Base-by-base conservation (phyloP, 352 stramenopile genomes). In the Pilasporangium apinafurcum region DNA sequence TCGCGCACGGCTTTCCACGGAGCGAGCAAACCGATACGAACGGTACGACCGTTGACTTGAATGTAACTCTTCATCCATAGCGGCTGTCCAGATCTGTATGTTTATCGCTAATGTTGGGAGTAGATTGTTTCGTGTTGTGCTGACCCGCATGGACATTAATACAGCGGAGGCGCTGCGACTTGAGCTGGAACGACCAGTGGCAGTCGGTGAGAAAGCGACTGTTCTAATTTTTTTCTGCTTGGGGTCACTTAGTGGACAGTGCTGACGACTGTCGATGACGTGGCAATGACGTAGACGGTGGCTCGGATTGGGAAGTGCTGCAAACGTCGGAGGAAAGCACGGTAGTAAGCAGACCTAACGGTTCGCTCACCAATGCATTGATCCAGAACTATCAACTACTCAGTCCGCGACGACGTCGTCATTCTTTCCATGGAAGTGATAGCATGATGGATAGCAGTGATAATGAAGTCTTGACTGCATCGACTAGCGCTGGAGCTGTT, bases 11-110 rank as follows among this genome's bases (percentile, higher is more conserved):
- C 44, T 59, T 14, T 66, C 75, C 28, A 79, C 72, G 1, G 75
- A 85, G 30, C 67, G 75, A 37, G 75, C 75, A 13, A 79, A 76
- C 48, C 75, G 64, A 24, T 65, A 65, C 27, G 75, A 88, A 61
- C 72, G 72, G 75, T 88, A 39, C 52, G 70, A 58, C n/a, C 13
- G 8, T 38, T 39, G 5, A 41, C 9, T 6, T 18, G 5, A 10
- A 13, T 32, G 16, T 38, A 29, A 25, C 8, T 25, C 44, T 9
- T 45, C 61, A 24, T 40, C 32, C 27, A 26, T 25, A 14, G 33
- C 20, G 42, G 42, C 33, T 28, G 29, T 27, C 8, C 12, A 26
- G 26, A 22, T 50, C 20, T 7, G 42, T 55, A 14, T 34, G 8
- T 45, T 56, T 22, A 39, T 31, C 27, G 36, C 37, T 43, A 18